These are phyloP conservation scores for Penicillium sp. DNA, from an alignment of 2,329 filamentous ascomycete species.

Conservation along the genomic window DNA sequence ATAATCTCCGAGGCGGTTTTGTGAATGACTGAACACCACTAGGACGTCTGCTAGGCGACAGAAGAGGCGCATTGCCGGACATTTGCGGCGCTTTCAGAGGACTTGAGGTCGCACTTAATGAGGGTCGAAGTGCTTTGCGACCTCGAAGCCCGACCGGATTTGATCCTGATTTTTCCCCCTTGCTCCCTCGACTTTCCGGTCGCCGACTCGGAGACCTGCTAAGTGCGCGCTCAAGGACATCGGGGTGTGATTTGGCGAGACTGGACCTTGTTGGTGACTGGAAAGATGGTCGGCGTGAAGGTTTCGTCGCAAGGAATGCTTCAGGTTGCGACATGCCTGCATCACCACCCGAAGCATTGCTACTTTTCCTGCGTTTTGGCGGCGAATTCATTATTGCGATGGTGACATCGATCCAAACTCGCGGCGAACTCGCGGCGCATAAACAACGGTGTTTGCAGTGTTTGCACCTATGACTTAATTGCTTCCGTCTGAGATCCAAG, in stretches of 20 bases:
- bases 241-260: conserved; percentile 61
- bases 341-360: conserved; percentile 46
- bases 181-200: conserved; percentile 19
- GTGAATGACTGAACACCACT: conserved; percentile 38
- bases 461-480: conserved; percentile 42
- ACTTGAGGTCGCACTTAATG: conserved; percentile 30
- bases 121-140: conserved; percentile 40
- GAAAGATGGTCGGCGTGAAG: conserved; percentile 56
- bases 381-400: conserved; percentile 48
- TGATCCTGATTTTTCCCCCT: conserved; percentile 13
- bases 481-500: neutral
- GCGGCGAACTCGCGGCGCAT: conserved; percentile 13
- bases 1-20: conserved; percentile 37
- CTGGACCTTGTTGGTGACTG: conserved; percentile 68
- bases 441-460: conserved; percentile 36
- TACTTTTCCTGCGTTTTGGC: conserved; percentile 65
- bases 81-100: conserved; percentile 20
- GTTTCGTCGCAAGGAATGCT: conserved; percentile 24
- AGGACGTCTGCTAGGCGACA: conserved; percentile 29
- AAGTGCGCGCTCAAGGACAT: conserved; percentile 53
- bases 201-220: conserved; percentile 40
- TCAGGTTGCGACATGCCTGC: conserved; percentile 42
- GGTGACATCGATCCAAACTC: neutral
- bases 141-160: conserved; percentile 35
- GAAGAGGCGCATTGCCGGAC: conserved; percentile 10